Evolutionary conservation across 1,284 basidiomycete species (phyloP).

Genomic region (Lentinula novae-zelandiae): DNA sequence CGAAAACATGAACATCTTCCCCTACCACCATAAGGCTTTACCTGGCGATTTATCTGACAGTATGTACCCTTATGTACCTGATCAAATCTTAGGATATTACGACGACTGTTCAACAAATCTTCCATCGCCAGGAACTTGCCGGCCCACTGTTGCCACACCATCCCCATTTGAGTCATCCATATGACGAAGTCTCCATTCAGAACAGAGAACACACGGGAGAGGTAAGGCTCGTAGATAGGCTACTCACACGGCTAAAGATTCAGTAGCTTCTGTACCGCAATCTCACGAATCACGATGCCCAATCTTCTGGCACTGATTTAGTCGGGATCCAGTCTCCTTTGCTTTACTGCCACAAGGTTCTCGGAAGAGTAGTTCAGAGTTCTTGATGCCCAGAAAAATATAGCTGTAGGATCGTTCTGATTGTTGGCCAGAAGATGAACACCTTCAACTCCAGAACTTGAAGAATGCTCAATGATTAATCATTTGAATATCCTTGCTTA

Average conservation of each 20-base stretch:
- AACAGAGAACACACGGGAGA: not conserved
- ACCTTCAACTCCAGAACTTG: too few species aligned
- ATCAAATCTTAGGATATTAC: not conserved
- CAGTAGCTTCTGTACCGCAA: not conserved
- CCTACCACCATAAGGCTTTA: too few species aligned
- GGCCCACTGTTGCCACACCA: constrained; percentile 1
- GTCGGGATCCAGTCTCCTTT: not conserved
- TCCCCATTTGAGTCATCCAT: constrained; percentile 3
- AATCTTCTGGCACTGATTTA: not conserved
- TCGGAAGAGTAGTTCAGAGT: too few species aligned
- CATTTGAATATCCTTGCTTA: not conserved
- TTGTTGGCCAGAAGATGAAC: too few species aligned
- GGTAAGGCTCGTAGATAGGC: constrained; percentile 2
- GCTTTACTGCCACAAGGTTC: not conserved
- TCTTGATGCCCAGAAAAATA: not conserved
- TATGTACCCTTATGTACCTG: constrained; percentile 1
- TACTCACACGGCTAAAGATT: constrained; percentile 8
- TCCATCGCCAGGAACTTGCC: not conserved
- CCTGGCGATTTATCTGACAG: too few species aligned
- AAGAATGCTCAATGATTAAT: not conserved
- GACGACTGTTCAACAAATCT: too few species aligned
- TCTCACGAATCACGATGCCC: constrained; percentile 2
- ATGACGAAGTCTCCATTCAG: not conserved
- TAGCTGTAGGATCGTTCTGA: not conserved
- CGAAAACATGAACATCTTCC: constrained; percentile 2